Base-by-base conservation (phyloP, 768 basidiomycete species). In the Boletus eberwhitei region DNA sequence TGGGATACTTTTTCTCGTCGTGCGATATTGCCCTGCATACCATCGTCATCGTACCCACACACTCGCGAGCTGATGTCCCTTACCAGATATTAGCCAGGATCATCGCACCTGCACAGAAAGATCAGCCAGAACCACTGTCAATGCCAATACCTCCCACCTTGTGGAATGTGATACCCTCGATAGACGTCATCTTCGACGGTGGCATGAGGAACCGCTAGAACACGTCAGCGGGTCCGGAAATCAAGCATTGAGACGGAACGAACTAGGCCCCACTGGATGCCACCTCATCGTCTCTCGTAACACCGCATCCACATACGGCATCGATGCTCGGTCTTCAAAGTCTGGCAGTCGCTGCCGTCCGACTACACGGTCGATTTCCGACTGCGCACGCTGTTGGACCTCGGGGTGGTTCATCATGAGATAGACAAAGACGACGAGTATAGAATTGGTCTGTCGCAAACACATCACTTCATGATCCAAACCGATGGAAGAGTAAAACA, bases 121-220 rank as follows among this genome's bases (percentile, higher is more conserved):
- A 49, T 55, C 12, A 48, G 11, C 2, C 11, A 17, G 17, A 36
- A 5, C 2, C 16, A 21, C 24, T 0, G 11, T 5, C 36, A 21
- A 19, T 4, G 6, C 21, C n/a, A 34, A 34, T 1, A 4, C 4
- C 5, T 0, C 49, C 22, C 24, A 62, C 64, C 64, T 48, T 47
- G 21, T 0, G 74, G 75, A 37, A 77, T 73, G 48, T 58, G 41
- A 45, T 73, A 73, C 0, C 73, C 75, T 19, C 63, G 57, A 55
- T 75, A 77, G 5, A 65, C 54, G 53, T 75, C 72, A 9, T 75
- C 74, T 8, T 63, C 61, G 6, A 50, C 71, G 12, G 73, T 71
- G 24, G 66, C 64, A 55, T 79, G 79, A 14, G 77, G 75, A 14
- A 79, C 59, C 29, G 74, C 78, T 79, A 35, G 11, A 29, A 2